Evolutionary conservation across 2,329 filamentous ascomycete genomes (phyloP).

Genomic region (Zalaria sp.): DNA sequence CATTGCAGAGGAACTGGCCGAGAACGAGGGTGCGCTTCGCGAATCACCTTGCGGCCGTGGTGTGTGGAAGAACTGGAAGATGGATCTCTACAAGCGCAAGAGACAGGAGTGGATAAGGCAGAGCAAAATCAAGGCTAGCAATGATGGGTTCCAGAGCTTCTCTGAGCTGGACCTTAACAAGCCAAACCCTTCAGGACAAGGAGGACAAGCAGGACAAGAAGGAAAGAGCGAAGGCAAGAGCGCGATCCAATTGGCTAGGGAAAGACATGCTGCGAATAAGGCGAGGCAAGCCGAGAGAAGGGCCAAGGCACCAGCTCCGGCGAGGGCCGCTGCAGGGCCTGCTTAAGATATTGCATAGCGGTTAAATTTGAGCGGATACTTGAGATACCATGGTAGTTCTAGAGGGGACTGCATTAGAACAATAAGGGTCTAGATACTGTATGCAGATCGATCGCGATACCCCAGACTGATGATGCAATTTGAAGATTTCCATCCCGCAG

Average conservation of each 20-base stretch:
- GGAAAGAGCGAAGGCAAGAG: slow-evolving; percentile 26
- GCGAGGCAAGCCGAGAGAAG: slow-evolving; percentile 13
- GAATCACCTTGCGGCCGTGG: slow-evolving; percentile 51
- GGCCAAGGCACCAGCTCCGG: neutral
- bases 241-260: slow-evolving; percentile 42
- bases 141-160: slow-evolving; percentile 35
- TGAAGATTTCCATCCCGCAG: no score
- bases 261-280: slow-evolving; percentile 37
- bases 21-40: slow-evolving; percentile 45
- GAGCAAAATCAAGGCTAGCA: slow-evolving; percentile 38
- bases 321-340: no score
- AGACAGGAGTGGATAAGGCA: slow-evolving; percentile 50
- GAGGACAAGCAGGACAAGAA: slow-evolving; percentile 4
- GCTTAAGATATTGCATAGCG: no score
- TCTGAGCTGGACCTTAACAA: slow-evolving; percentile 27
- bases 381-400: no score
- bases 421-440: no score
- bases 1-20: slow-evolving; percentile 47
- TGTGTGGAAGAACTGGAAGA: slow-evolving; percentile 61
- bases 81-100: slow-evolving; percentile 55
- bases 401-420: no score
- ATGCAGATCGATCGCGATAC: no score
- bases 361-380: no score
- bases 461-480: no score
- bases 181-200: slow-evolving; percentile 1